A percentile compares a stretch with the other conserved stretches of the same genome.
Evolutionary conservation across 768 basidiomycete species (phyloP).

Genomic region (Lentinula detonsa): DNA sequence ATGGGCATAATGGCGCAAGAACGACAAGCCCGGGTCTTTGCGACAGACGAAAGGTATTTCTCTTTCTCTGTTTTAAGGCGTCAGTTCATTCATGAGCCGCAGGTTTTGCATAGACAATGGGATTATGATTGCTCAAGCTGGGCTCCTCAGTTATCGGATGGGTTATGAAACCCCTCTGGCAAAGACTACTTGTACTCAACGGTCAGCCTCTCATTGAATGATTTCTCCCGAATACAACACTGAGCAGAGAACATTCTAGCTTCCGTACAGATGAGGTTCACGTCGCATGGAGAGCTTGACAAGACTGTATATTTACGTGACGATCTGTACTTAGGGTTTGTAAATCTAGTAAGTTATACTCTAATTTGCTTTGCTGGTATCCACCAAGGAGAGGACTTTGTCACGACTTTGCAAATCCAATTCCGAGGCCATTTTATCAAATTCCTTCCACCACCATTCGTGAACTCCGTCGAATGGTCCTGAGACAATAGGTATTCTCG

Average conservation of each 20-base stretch:
- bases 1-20: constrained; percentile 97
- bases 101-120: constrained; percentile 99
- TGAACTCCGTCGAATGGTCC: constrained; percentile 48
- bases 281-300: constrained; percentile 78
- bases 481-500: constrained; percentile 33
- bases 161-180: constrained; percentile 71
- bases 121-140: constrained; percentile 99
- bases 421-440: constrained; percentile 38
- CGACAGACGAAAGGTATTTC: constrained; percentile 85
- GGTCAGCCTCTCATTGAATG: constrained; percentile 40
- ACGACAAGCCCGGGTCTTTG: constrained; percentile 83
- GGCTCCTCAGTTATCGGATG: constrained; percentile 88
- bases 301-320: not conserved
- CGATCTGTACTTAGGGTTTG: constrained; percentile 3
- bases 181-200: constrained; percentile 88
- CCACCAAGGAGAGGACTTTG: not conserved
- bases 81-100: not conserved
- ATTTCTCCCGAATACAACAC: not conserved
- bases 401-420: not conserved
- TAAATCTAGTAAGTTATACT: constrained; percentile 2
- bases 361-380: not conserved
- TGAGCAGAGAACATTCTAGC: constrained; percentile 32
- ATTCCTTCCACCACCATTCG: constrained; percentile 79
- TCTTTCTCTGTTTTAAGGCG: not conserved
- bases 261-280: constrained; percentile 94